Conservation (phyloP, 768 basidiomycete species). For the Tremella yokohamensis region DNA sequence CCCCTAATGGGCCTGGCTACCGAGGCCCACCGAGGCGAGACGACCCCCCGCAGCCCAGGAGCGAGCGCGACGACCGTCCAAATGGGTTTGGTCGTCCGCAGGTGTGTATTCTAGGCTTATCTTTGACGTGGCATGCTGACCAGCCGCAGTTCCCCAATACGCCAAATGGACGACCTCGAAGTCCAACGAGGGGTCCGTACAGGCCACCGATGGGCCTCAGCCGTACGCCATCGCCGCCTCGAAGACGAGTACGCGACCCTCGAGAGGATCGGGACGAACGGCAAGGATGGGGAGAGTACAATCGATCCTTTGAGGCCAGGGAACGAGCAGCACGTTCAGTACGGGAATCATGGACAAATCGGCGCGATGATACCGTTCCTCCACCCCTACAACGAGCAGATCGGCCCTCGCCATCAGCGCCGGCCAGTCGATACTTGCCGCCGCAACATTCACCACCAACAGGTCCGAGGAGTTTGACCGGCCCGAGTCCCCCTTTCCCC, state of each 20-base stretch:
- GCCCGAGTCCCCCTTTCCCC: neutral
- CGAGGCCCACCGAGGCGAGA: conserved; percentile 2
- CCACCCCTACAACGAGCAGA: neutral
- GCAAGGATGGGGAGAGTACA: conserved; percentile 1
- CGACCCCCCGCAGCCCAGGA: neutral
- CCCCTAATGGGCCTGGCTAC: neutral
- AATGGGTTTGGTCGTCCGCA: neutral
- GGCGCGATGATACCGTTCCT: neutral
- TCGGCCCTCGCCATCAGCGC: neutral
- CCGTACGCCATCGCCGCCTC: conserved; percentile 31
- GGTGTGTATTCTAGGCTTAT: no score
- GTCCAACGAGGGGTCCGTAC: neutral
- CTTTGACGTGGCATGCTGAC: neutral
- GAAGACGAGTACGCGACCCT: conserved; percentile 7
- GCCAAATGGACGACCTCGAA: neutral
- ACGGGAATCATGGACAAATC: conserved; percentile 15
- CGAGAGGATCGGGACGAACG: conserved; percentile 15
- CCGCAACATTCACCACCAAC: conserved; percentile 13
- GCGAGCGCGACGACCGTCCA: neutral
- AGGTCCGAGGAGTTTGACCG: conserved; percentile 1
- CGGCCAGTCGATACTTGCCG: conserved; percentile 6
- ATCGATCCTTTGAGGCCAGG: neutral
- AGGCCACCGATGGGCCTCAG: conserved; percentile 8
- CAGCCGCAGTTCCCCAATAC: conserved; percentile 2
- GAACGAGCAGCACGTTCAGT: conserved; percentile 15